These are phyloP conservation scores for Cladorrhinum samala DNA, from an alignment of 495 filamentous ascomycete species.

Conservation along the genomic window DNA sequence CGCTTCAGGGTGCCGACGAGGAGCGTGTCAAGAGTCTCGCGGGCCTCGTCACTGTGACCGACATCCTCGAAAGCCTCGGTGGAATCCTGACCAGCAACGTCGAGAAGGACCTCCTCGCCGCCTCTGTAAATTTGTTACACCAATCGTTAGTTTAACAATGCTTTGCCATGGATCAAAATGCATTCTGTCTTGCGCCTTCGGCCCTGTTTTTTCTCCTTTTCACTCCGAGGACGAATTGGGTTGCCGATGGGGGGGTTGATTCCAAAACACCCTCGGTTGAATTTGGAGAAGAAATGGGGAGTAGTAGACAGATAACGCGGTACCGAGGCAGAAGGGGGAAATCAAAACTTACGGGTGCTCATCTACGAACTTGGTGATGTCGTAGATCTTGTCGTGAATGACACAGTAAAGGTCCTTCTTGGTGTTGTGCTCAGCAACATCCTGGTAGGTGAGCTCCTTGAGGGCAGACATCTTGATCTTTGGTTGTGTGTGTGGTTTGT, in stretches of 20 bases:
- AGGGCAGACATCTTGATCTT: constrained; percentile 53
- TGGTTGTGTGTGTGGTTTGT: constrained; percentile 9
- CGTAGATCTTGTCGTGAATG: constrained; percentile 95
- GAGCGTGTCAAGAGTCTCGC: constrained; percentile 81
- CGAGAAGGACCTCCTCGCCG: constrained; percentile 95
- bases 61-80: constrained; percentile 99
- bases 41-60: constrained; percentile 97
- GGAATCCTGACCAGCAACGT: constrained; percentile 93
- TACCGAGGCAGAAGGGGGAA: too few species aligned
- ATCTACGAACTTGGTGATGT: constrained; percentile 80
- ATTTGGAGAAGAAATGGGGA: neutral
- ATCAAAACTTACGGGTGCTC: constrained; percentile 92
- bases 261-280: neutral
- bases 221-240: neutral
- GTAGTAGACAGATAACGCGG: neutral
- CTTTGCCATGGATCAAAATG: too few species aligned
- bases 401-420: constrained; percentile 96
- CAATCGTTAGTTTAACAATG: constrained; percentile 15
- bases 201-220: too few species aligned
- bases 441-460: constrained; percentile 74
- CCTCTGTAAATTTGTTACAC: constrained; percentile 64
- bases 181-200: too few species aligned
- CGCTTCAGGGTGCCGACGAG: constrained; percentile 79
- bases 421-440: constrained; percentile 79
- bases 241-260: neutral